phyloP scores from a whole-genome alignment of 768 basidiomycete genomes.

The Kwoniella dendrophila region DNA sequence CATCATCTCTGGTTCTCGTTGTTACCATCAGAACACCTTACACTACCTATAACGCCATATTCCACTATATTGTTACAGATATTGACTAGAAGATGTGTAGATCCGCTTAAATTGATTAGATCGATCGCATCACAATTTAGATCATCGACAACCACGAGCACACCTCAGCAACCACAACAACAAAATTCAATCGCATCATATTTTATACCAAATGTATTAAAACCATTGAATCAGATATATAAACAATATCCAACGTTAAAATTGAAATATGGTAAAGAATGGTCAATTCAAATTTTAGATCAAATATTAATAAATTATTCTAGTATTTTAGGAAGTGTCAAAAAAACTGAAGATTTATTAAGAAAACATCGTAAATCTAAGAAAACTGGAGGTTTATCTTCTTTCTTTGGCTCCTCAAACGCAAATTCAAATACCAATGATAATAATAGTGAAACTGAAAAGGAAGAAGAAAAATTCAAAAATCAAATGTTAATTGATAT shows the following conservation, averaged over 20 bases:
- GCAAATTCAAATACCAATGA: conserved; percentile 35
- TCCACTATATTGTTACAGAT: conserved; percentile 62
- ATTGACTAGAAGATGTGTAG: conserved; percentile 77
- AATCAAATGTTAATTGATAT: conserved; percentile 85
- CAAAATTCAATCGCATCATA: conserved; percentile 83
- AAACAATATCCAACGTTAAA: conserved; percentile 65
- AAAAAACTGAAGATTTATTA: conserved; percentile 88
- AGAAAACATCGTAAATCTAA: conserved; percentile 84
- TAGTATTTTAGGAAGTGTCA: conserved; percentile 75
- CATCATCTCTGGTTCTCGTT: too few species aligned
- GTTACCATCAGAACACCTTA: conserved; percentile 15
- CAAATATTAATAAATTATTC: conserved; percentile 71
- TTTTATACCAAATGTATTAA: conserved; percentile 78
- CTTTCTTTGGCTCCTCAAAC: conserved; percentile 66
- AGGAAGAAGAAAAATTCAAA: conserved; percentile 86
- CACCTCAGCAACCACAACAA: conserved; percentile 41
- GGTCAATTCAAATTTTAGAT: conserved; percentile 66
- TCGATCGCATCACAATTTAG: conserved; percentile 89
- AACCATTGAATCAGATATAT: conserved; percentile 71
- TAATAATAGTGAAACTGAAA: conserved; percentile 62
- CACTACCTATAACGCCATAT: conserved; percentile 27
- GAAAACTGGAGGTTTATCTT: conserved; percentile 68
- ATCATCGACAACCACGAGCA: conserved; percentile 64
- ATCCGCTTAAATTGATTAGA: conserved; percentile 78
- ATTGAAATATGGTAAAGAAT: conserved; percentile 59